Base-by-base conservation (phyloP, 2,329 filamentous ascomycete species). In the Xylaria sp. region DNA sequence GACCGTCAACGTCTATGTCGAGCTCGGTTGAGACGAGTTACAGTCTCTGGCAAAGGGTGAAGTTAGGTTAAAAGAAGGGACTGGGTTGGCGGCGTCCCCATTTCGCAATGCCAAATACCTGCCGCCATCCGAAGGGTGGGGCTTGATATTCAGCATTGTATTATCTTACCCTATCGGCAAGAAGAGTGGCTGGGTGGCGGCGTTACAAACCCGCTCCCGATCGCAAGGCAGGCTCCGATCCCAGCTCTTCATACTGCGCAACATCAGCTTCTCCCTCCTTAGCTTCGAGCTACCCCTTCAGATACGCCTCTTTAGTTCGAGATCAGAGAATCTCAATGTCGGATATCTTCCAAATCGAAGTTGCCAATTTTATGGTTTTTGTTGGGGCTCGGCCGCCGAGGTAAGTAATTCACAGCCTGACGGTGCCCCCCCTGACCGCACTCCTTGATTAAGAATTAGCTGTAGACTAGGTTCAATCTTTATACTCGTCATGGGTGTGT, bases 291-390 rank as follows among this genome's bases (percentile, higher is more conserved):
- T 7, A 10, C 48, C 1, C 43, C 36, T 48, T 64, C 8, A 10
- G 10, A 23, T 25, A 36, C 7, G 23, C 13, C 13, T 31, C 2
- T 46, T 46, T 39, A 15, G 10, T 43, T 43, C 15, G 18, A 23
- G 2, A 10, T 36, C 18, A 20, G 15, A 60, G 5, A 13, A 12
- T 31, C 36, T 13, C 2, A 56, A 60, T 66, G 64, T 61, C 56
- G 3, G 10, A 3, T 13, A 61, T 56, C 25, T 39, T 66, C 2
- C 48, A 60, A 55, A 15, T 55, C 5, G 63, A 66, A 33, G 41
- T 33, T 25, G 63, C 56, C 1, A 66, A 66, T 9, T 66, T 66
- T 8, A 5, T 66, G 25, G 41, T 56, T 7, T 66, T 66, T 20
- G 36, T 66, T 5, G 64, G 64, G 8, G 64, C 64, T 62, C 36